A percentile compares a stretch with the other conserved stretches of the same genome.
Evolutionary conservation across 2,329 filamentous ascomycete genomes (phyloP).

Genomic region (Fusarium luffae): DNA sequence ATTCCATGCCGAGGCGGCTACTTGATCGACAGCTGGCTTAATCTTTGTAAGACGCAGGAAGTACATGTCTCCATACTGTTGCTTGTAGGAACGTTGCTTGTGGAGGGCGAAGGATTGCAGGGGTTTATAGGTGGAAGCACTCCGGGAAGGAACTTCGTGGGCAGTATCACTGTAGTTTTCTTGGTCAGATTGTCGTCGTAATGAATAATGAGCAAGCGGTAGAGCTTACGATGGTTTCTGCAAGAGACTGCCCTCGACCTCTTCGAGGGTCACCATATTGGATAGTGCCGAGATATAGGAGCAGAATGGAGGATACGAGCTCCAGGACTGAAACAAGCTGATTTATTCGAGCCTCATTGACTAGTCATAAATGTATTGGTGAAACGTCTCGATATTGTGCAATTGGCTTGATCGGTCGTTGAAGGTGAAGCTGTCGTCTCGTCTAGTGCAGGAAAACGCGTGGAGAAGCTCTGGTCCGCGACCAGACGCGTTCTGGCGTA

Average conservation of each 20-base stretch:
- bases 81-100: conserved; percentile 80
- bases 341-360: background rate
- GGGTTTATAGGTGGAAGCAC: conserved; percentile 73
- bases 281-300: background rate
- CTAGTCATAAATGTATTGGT: background rate
- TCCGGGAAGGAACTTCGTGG: conserved; percentile 61
- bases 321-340: background rate
- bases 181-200: conserved; percentile 3
- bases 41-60: conserved; percentile 89
- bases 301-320: background rate
- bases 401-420: conserved; percentile 1
- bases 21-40: conserved; percentile 81
- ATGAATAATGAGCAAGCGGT: background rate
- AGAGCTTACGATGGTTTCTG: conserved; percentile 49
- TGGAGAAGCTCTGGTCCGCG: conserved; percentile 34
- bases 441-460: conserved; percentile 31
- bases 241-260: conserved; percentile 49
- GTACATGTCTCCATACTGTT: conserved; percentile 98
- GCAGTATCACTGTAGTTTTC: conserved; percentile 47
- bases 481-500: conserved; percentile 43
- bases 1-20: conserved; percentile 80
- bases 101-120: conserved; percentile 79
- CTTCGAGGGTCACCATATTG: conserved; percentile 51
- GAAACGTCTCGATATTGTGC: conserved; percentile 1
- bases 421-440: conserved; percentile 7